These are phyloP conservation scores for Talaromyces borbonicus DNA, from an alignment of 495 filamentous ascomycete genomes.

Conservation along the genomic window DNA sequence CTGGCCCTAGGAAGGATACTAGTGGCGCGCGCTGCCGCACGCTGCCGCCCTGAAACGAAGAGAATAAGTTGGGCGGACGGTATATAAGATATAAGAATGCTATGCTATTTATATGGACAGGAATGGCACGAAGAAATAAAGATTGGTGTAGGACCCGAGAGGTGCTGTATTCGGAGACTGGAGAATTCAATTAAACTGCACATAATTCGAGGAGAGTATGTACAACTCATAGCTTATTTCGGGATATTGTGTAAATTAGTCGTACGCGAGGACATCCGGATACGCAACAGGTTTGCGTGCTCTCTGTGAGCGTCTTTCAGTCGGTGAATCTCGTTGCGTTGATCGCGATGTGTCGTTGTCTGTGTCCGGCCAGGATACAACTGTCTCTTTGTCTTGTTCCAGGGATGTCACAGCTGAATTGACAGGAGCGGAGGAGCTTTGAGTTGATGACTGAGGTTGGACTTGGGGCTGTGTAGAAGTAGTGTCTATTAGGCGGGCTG, in stretches of 20 bases:
- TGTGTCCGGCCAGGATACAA: background rate
- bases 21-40: constrained; percentile 3
- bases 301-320: background rate
- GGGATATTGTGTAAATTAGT: no score
- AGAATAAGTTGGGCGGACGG: background rate
- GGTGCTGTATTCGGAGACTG: no score
- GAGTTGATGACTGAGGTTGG: background rate
- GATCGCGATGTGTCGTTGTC: background rate
- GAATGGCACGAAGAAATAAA: background rate
- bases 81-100: background rate
- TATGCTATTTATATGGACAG: background rate
- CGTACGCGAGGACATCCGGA: no score
- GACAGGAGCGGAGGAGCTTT: background rate
- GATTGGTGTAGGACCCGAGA: background rate
- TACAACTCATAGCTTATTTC: no score
- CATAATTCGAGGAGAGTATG: no score
- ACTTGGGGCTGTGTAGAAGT: background rate
- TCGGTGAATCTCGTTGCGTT: background rate
- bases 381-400: background rate
- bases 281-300: no score
- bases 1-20: no score
- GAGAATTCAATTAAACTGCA: no score
- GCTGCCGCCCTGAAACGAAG: background rate
- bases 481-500: no score
- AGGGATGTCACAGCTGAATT: background rate